These are phyloP conservation scores for Aspergillus clavatus DNA, from an alignment of 2,329 filamentous ascomycete genomes.

Conservation along the genomic window DNA sequence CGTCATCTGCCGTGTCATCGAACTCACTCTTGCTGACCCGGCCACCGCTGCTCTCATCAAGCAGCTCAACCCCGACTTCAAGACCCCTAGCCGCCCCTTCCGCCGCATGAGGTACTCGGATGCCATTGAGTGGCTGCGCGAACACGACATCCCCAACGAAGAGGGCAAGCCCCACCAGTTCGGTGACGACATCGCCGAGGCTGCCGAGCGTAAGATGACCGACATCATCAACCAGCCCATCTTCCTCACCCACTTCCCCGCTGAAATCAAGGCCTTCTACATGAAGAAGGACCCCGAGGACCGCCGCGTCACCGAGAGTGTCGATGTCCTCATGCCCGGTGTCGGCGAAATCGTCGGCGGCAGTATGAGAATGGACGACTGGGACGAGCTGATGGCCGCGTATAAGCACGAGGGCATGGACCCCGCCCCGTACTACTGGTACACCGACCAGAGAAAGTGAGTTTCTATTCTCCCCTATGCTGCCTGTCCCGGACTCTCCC, in stretches of 20 bases:
- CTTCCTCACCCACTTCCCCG: constrained; percentile 94
- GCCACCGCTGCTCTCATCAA: constrained; percentile 68
- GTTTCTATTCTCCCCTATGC: constrained; percentile 33
- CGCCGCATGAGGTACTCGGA: constrained; percentile 92
- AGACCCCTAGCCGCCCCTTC: constrained; percentile 77
- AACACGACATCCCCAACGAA: constrained; percentile 88
- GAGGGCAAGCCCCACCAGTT: constrained; percentile 85
- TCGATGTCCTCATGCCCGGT: constrained; percentile 83
- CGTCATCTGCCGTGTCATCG: constrained; percentile 80
- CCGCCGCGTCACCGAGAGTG: constrained; percentile 80
- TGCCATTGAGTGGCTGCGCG: constrained; percentile 87
- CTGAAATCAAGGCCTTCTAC: constrained; percentile 98
- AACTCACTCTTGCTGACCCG: constrained; percentile 69
- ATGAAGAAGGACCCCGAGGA: constrained; percentile 87
- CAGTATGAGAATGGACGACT: constrained; percentile 91
- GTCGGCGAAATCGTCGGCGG: constrained; percentile 97
- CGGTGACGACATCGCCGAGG: constrained; percentile 96
- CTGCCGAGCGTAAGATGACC: constrained; percentile 93
- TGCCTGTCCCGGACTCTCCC: not conserved
- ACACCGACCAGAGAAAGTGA: constrained; percentile 93
- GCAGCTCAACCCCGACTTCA: constrained; percentile 86
- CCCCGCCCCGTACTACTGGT: constrained; percentile 91
- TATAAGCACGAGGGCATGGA: constrained; percentile 85
- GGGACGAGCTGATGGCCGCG: constrained; percentile 81
- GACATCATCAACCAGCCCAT: constrained; percentile 94